These are phyloP conservation scores for Magnolia changhungtana DNA, from an alignment of 164 flowering plant species.

Conservation along the genomic window DNA sequence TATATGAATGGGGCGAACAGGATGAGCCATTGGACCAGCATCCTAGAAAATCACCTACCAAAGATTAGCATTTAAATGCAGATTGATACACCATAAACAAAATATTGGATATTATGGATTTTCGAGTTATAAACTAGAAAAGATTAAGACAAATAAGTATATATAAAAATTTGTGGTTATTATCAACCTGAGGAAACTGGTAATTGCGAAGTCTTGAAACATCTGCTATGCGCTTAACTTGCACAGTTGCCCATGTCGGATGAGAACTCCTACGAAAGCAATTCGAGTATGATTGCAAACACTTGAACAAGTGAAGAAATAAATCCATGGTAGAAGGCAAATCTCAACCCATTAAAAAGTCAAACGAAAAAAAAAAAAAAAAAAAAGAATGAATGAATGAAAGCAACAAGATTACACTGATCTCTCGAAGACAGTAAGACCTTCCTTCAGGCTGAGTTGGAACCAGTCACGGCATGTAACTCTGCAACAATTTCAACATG, in stretches of 20 bases:
- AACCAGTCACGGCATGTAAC: constrained; percentile 99
- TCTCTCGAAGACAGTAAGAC: constrained; percentile 98
- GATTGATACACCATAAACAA: background rate
- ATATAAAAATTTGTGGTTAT: background rate
- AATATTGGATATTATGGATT: too few relatives aligned
- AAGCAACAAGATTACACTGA: constrained; percentile 55
- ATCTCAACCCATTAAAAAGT: background rate
- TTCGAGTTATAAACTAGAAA: too few relatives aligned
- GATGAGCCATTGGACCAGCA: constrained; percentile 99
- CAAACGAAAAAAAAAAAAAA: background rate
- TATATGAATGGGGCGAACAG: constrained; percentile 95
- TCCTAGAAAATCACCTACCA: constrained; percentile 46
- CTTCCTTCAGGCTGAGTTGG: constrained; percentile 97
- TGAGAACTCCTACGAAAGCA: constrained; percentile 76
- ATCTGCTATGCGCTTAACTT: constrained; percentile 91
- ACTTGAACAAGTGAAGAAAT: background rate
- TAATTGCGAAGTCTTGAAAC: constrained; percentile 81
- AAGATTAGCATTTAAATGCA: background rate
- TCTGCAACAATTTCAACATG: constrained; percentile 33
- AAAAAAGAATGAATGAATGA: background rate
- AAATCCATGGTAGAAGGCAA: background rate
- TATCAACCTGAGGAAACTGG: constrained; percentile 86
- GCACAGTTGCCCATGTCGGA: constrained; percentile 97
- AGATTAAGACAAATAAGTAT: background rate
- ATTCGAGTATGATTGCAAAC: constrained; percentile 2